Evolutionary conservation across 768 basidiomycete species (phyloP).

Genomic region (Leccinum truebloodii): DNA sequence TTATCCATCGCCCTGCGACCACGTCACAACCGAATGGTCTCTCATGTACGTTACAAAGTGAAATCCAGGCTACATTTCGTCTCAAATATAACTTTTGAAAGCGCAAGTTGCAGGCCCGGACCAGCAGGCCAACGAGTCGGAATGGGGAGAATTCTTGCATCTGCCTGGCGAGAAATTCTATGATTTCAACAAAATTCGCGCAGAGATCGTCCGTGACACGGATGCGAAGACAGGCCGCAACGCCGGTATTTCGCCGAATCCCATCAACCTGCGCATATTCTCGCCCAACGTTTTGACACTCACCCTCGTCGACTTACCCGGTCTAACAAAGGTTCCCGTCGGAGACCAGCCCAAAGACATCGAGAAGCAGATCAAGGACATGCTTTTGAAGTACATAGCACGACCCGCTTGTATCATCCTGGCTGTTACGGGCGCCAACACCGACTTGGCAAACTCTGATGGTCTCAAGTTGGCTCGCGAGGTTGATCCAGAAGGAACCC

Average conservation of each 20-base stretch:
- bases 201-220: slow-evolving; percentile 95
- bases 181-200: slow-evolving; percentile 96
- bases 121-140: slow-evolving; percentile 84
- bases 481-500: slow-evolving; percentile 94
- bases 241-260: slow-evolving; percentile 94
- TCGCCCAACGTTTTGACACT: slow-evolving; percentile 97
- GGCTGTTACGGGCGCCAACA: slow-evolving; percentile 94
- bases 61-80: neutral
- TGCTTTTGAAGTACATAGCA: slow-evolving; percentile 94
- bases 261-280: slow-evolving; percentile 97
- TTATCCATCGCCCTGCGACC: slow-evolving; percentile 79
- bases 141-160: slow-evolving; percentile 99
- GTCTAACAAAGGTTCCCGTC: slow-evolving; percentile 92
- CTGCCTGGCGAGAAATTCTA: slow-evolving; percentile 97
- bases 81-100: slow-evolving; percentile 7
- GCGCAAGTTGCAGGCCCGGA: slow-evolving; percentile 49
- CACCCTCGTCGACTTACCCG: slow-evolving; percentile 96
- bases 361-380: slow-evolving; percentile 95
- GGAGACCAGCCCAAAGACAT: slow-evolving; percentile 97
- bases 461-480: slow-evolving; percentile 95
- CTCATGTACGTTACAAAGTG: slow-evolving; percentile 37
- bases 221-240: slow-evolving; percentile 99
- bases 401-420: slow-evolving; percentile 96
- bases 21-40: slow-evolving; percentile 45
- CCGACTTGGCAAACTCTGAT: slow-evolving; percentile 98